phyloP scores from a whole-genome alignment of 345 rosid species.

The Erodium maritimum region DNA sequence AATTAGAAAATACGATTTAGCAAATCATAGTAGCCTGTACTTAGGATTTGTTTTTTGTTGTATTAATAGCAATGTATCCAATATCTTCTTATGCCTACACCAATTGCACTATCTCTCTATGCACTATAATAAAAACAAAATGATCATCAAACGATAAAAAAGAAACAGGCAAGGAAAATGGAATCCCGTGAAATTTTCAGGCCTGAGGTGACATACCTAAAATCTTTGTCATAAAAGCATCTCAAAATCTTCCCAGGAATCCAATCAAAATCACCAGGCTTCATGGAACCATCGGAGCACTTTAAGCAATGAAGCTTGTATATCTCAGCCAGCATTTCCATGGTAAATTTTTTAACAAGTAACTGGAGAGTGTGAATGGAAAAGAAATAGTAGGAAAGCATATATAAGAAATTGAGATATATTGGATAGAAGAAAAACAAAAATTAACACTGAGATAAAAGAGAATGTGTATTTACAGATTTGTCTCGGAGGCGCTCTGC shows the following conservation, averaged over 20 bases:
- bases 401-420: constrained; percentile 7
- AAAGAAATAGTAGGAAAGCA: constrained; percentile 1
- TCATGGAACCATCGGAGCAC: constrained; percentile 37
- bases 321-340: constrained; percentile 85
- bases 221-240: constrained; percentile 92
- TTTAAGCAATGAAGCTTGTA: constrained; percentile 49
- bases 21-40: neutral
- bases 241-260: constrained; percentile 92
- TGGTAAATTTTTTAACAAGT: constrained; percentile 67
- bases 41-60: neutral
- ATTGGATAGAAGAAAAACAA: constrained; percentile 11
- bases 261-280: constrained; percentile 61
- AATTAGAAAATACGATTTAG: constrained; percentile 8
- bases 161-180: neutral
- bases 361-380: constrained; percentile 35
- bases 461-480: constrained; percentile 49
- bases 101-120: too few species aligned
- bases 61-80: neutral
- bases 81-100: neutral
- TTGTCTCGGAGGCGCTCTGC: constrained; percentile 94
- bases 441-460: constrained; percentile 7
- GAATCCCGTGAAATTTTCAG: neutral
- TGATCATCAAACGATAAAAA: neutral
- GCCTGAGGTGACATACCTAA: constrained; percentile 38
- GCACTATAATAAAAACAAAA: neutral